Conservation (phyloP, 306 rosid species). For the Leucaena leucocephala region DNA sequence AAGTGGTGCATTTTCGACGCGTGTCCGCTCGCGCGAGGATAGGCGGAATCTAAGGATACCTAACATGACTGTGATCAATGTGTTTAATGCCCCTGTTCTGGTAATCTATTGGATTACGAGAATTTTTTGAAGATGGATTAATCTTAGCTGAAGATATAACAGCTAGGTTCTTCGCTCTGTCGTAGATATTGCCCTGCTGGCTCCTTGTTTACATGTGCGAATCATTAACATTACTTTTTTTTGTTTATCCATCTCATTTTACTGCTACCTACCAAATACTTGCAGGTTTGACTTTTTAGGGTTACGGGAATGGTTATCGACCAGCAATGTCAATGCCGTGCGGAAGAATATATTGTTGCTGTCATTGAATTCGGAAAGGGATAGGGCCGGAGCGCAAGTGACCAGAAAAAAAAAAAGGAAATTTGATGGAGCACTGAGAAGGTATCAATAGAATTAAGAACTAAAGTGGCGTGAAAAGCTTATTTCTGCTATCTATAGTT, state of each 20-base stretch:
- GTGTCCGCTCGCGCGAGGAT: slow-evolving; percentile 47
- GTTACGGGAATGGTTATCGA: neutral
- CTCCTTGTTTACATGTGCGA: slow-evolving; percentile 18
- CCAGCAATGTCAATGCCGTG: slow-evolving; percentile 6
- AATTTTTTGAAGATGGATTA: slow-evolving; percentile 35
- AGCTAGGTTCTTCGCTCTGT: slow-evolving; percentile 43
- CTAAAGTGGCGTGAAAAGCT: neutral
- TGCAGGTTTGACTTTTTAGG: slow-evolving; percentile 14
- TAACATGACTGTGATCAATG: slow-evolving; percentile 35
- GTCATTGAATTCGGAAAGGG: slow-evolving; percentile 10
- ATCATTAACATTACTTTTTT: slow-evolving; percentile 14
- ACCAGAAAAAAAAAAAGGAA: neutral
- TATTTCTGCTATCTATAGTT: neutral
- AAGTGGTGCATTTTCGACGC: slow-evolving; percentile 43
- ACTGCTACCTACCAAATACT: slow-evolving; percentile 10
- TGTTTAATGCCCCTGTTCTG: slow-evolving; percentile 36
- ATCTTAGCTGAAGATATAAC: slow-evolving; percentile 46
- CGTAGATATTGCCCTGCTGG: slow-evolving; percentile 34
- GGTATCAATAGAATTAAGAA: neutral
- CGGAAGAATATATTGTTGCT: neutral
- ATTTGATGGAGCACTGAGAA: neutral
- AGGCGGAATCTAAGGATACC: slow-evolving; percentile 42
- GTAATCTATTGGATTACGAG: slow-evolving; percentile 30
- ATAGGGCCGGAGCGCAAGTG: neutral
- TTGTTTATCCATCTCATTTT: neutral